A percentile compares a stretch with the other conserved stretches of the same genome.
phyloP scores from a whole-genome alignment of 768 basidiomycete genomes.

The Mycena kentingensis region DNA sequence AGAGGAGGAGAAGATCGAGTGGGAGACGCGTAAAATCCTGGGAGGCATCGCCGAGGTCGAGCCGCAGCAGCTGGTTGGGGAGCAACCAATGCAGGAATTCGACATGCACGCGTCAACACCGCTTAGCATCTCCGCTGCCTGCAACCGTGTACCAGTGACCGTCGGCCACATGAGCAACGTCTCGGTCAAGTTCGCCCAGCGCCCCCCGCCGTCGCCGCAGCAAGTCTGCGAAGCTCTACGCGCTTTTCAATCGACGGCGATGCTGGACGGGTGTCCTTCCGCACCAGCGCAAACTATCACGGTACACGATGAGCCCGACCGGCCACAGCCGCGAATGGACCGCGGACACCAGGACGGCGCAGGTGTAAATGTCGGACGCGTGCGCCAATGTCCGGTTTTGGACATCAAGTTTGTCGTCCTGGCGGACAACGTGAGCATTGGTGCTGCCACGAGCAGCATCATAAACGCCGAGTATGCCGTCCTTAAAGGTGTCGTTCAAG shows the following conservation, averaged over 20 bases:
- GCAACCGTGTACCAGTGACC: constrained; percentile 93
- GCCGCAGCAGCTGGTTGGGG: constrained; percentile 11
- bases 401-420: constrained; percentile 96
- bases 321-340: constrained; percentile 94
- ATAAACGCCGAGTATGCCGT: constrained; percentile 98
- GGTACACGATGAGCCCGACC: constrained; percentile 90
- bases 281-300: constrained; percentile 83
- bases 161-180: constrained; percentile 94
- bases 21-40: constrained; percentile 97
- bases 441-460: constrained; percentile 94
- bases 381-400: constrained; percentile 87
- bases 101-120: constrained; percentile 84
- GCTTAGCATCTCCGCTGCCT: constrained; percentile 87
- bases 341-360: constrained; percentile 88
- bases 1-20: constrained; percentile 98
- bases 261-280: constrained; percentile 75
- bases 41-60: constrained; percentile 71
- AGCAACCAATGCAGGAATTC: constrained; percentile 56
- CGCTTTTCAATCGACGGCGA: constrained; percentile 75
- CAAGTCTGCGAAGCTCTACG: constrained; percentile 82
- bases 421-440: constrained; percentile 91
- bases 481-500: constrained; percentile 55
- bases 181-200: constrained; percentile 76
- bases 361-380: constrained; percentile 86
- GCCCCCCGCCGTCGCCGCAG: constrained; percentile 84